phyloP scores from a whole-genome alignment of 148 eudicot genomes.

The Arbutus unedo region DNA sequence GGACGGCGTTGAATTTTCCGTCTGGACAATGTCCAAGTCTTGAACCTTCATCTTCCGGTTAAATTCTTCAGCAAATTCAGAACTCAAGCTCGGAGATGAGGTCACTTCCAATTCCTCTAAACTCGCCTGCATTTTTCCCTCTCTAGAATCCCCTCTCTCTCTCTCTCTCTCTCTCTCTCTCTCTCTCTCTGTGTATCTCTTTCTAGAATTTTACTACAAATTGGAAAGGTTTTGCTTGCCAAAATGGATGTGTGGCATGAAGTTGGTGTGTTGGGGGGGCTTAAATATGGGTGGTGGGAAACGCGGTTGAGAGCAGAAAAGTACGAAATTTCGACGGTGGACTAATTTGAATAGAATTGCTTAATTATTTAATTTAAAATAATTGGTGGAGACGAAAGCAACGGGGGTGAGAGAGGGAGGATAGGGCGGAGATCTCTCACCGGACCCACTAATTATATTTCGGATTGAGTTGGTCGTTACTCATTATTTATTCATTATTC shows the following conservation, averaged over 20 bases:
- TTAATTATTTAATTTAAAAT: not conserved
- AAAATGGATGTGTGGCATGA: not conserved
- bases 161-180: constrained; percentile 4
- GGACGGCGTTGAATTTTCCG: not conserved
- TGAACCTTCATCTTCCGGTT: not conserved
- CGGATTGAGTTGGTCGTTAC: too few species aligned
- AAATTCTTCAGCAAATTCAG: not conserved
- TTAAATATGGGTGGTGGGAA: not conserved
- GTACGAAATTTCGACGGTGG: not conserved
- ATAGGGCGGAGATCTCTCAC: too few species aligned
- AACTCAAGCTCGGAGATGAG: not conserved
- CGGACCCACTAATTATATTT: too few species aligned
- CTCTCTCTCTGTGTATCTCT: not conserved
- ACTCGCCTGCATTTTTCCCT: constrained; percentile 7
- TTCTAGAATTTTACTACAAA: not conserved
- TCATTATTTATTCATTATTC: too few species aligned
- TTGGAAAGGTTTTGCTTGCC: not conserved
- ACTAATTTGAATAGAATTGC: not conserved
- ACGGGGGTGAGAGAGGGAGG: not conserved
- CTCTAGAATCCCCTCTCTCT: not conserved
- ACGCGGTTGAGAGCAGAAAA: constrained; percentile 14
- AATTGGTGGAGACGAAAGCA: constrained; percentile 1
- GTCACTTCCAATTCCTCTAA: not conserved
- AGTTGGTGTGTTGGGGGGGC: not conserved
- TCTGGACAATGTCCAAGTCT: not conserved